Conservation (phyloP, 805 yeast genomes). For the Vanderwaltozyma polyspora region DNA sequence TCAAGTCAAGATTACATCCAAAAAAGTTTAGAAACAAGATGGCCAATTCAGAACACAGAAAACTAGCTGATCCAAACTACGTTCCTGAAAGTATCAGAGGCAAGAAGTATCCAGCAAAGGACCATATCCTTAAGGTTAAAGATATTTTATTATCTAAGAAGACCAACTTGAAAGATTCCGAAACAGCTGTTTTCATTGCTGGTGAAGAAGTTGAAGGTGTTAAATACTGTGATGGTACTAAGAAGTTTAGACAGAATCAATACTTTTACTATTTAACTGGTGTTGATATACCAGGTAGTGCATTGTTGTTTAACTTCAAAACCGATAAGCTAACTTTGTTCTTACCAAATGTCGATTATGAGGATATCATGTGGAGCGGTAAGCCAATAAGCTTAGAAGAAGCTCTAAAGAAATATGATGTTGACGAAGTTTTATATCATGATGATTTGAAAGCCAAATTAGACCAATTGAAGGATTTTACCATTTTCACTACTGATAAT, state of each 20-base stretch:
- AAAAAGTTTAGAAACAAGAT: too few relatives aligned
- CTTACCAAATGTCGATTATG: constrained; percentile 73
- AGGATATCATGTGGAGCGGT: constrained; percentile 96
- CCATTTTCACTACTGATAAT: constrained; percentile 42
- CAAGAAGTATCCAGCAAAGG: constrained; percentile 70
- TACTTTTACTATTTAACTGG: constrained; percentile 86
- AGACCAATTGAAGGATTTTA: constrained; percentile 17
- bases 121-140: constrained; percentile 52
- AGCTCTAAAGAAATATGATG: constrained; percentile 58
- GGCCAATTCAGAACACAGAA: too few relatives aligned
- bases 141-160: constrained; percentile 27
- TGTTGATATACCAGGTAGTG: constrained; percentile 67
- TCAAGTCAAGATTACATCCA: too few relatives aligned
- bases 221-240: constrained; percentile 70
- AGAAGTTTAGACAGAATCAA: constrained; percentile 77
- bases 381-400: constrained; percentile 59
- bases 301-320: constrained; percentile 45
- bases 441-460: constrained; percentile 31
- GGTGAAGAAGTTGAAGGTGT: constrained; percentile 49
- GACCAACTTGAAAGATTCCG: constrained; percentile 15
- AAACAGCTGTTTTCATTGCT: constrained; percentile 42
- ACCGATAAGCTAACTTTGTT: constrained; percentile 55
- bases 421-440: constrained; percentile 66
- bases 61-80: constrained; percentile 14
- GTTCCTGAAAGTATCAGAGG: constrained; percentile 14